Base-by-base conservation (phyloP, 2,329 filamentous ascomycete genomes). In the Grosmannia serpens region DNA sequence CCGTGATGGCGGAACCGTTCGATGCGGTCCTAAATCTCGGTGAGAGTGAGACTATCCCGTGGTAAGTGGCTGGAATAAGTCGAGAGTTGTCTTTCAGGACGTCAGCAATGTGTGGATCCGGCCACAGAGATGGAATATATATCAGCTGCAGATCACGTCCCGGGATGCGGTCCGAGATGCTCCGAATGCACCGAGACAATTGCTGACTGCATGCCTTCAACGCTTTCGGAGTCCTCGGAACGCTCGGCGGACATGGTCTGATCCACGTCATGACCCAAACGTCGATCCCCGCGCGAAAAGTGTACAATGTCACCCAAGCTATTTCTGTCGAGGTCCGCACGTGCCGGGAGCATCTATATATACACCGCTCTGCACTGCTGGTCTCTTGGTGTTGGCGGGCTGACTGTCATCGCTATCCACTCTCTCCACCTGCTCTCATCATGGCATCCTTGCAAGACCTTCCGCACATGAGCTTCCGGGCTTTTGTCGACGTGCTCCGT, bases 401-500 rank as follows among this genome's bases (percentile, higher is more conserved):
- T 41, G 17, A 2, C 38, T 41, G 35, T 10, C n/a, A n/a, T n/a
- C n/a, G n/a, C n/a, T n/a, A n/a, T 35, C 3, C 2, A 35, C 15
- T 35, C 33, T 31, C 29, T 31, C 5, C 5, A 35, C 10, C 10
- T 13, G 9, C 44, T 3, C 1, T 3, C 1, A 49, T 6, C 46
- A 49, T 49, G 46, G 46, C 46, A 1, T 49, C 46, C n/a, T 41
- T 6, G 4, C 53, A 55, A 44, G 26, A 55, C 15, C 17, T 31
- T 31, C 46, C 58, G 11, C 59, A 60, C 44, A 65, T 72, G 54
- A 70, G 71, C 61, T 78, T 80, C 64, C 72, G 76, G 4, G 67
- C 70, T 1, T 79, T 78, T 57, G 69, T 79, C 44, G 70, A 78
- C 1, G 66, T 68, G 9, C 69, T 78, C 0, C 68, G 68, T 38